A percentile compares a stretch with the other conserved stretches of the same genome.
Conservation (phyloP, 768 basidiomycete species). For the Suillus sp. region DNA sequence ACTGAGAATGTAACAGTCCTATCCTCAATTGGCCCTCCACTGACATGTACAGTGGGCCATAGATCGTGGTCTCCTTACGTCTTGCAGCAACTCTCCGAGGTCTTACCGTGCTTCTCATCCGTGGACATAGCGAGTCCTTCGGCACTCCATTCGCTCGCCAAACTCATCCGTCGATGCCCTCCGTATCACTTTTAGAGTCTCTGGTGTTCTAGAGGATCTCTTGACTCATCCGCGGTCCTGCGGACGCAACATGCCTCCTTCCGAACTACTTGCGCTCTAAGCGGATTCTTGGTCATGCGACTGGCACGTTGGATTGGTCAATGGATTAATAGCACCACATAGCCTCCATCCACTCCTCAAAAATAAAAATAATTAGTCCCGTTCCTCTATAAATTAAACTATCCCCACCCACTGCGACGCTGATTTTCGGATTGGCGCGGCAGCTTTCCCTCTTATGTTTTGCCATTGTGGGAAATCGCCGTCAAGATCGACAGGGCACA, state of each 20-base stretch:
- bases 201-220: not conserved
- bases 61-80: slow-evolving; percentile 13
- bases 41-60: no score
- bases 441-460: slow-evolving; percentile 10
- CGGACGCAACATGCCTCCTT: not conserved
- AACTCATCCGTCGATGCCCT: not conserved
- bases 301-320: not conserved
- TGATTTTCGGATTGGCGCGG: slow-evolving; percentile 28
- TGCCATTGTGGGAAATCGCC: slow-evolving; percentile 10
- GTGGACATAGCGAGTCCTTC: slow-evolving; percentile 33
- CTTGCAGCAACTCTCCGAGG: slow-evolving; percentile 13
- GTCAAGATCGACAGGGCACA: slow-evolving; percentile 16
- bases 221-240: slow-evolving; percentile 7
- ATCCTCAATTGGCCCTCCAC: slow-evolving; percentile 14
- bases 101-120: slow-evolving; percentile 20
- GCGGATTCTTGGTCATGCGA: slow-evolving; percentile 21
- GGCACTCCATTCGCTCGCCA: not conserved
- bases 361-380: slow-evolving; percentile 7
- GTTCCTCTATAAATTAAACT: slow-evolving; percentile 8
- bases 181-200: not conserved
- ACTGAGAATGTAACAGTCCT: slow-evolving; percentile 26
- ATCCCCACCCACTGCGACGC: slow-evolving; percentile 11
- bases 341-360: not conserved
- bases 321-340: not conserved
- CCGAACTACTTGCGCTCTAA: slow-evolving; percentile 19